A percentile compares a stretch with the other conserved stretches of the same genome.
These are phyloP conservation scores for Paraconiothyrium sp. DNA, from an alignment of 2,329 filamentous ascomycete species.

Conservation along the genomic window DNA sequence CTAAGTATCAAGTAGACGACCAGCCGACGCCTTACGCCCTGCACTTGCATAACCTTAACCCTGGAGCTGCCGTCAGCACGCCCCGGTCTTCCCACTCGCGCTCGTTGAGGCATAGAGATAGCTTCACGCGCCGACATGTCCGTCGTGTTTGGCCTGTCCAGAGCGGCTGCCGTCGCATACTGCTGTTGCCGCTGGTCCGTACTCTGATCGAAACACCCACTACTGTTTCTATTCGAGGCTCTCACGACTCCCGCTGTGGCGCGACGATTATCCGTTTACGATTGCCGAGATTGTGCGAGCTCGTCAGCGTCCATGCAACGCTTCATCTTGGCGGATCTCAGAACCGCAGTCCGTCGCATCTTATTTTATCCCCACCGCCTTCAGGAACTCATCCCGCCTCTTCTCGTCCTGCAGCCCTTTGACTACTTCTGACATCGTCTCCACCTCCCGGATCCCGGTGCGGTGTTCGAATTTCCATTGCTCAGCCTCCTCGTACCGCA, in stretches of 20 bases:
- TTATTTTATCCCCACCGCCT: conserved; percentile 48
- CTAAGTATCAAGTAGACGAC: conserved; percentile 21
- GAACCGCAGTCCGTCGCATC: background rate
- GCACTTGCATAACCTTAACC: conserved; percentile 5
- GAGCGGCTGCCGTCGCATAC: background rate
- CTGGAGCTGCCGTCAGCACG: conserved; percentile 20
- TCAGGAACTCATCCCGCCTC: conserved; percentile 43
- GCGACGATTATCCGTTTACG: background rate
- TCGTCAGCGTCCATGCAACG: background rate
- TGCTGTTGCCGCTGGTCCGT: conserved; percentile 11
- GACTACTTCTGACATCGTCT: conserved; percentile 57
- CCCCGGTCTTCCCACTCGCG: conserved; percentile 1
- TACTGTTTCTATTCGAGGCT: background rate
- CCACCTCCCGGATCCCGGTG: conserved; percentile 52
- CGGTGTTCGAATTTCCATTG: conserved; percentile 54
- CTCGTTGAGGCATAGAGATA: conserved; percentile 15
- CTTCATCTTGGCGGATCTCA: background rate
- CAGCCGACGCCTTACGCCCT: conserved; percentile 8
- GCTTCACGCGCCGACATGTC: background rate
- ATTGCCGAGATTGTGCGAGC: conserved; percentile 6
- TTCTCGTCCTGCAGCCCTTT: conserved; percentile 35
- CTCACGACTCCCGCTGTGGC: background rate
- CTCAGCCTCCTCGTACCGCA: conserved; percentile 52
- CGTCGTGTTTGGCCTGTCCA: background rate
- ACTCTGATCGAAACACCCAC: conserved; percentile 13